Percentiles rank a stretch among this genome's conserved stretches.
Conservation (phyloP, 768 basidiomycete genomes). For the Pleurotus platypus region DNA sequence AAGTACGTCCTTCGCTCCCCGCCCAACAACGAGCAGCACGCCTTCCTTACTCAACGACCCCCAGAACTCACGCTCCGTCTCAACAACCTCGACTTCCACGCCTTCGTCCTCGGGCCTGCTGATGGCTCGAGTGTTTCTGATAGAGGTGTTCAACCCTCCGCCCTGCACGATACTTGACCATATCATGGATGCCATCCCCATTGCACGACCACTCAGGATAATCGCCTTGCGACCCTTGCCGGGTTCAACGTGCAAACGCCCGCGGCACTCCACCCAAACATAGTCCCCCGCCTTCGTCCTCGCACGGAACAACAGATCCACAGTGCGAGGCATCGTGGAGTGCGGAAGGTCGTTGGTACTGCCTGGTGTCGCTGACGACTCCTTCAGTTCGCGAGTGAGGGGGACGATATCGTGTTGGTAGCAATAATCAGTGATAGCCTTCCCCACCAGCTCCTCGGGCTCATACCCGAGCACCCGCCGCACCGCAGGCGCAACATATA, state of each 20-base stretch:
- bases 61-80: conserved; percentile 43
- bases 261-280: conserved; percentile 91
- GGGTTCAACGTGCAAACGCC: conserved; percentile 85
- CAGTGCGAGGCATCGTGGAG: conserved; percentile 43
- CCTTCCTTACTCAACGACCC: conserved; percentile 42
- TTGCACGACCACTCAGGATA: conserved; percentile 78
- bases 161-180: conserved; percentile 57
- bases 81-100: not conserved
- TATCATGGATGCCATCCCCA: conserved; percentile 56
- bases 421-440: conserved; percentile 74
- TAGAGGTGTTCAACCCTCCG: conserved; percentile 38
- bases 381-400: conserved; percentile 89
- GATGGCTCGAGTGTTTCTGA: conserved; percentile 7
- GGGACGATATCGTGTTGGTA: conserved; percentile 90
- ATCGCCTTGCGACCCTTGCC: conserved; percentile 95
- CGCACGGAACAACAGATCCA: conserved; percentile 86
- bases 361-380: conserved; percentile 36
- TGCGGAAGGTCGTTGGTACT: not conserved
- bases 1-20: conserved; percentile 56
- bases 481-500: conserved; percentile 88
- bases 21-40: conserved; percentile 48
- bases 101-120: conserved; percentile 2
- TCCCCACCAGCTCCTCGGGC: conserved; percentile 78
- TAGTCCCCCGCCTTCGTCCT: conserved; percentile 60
- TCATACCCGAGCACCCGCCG: conserved; percentile 80